Conservation (phyloP, 1,284 basidiomycete genomes). For the Heliocybe sulcata region DNA sequence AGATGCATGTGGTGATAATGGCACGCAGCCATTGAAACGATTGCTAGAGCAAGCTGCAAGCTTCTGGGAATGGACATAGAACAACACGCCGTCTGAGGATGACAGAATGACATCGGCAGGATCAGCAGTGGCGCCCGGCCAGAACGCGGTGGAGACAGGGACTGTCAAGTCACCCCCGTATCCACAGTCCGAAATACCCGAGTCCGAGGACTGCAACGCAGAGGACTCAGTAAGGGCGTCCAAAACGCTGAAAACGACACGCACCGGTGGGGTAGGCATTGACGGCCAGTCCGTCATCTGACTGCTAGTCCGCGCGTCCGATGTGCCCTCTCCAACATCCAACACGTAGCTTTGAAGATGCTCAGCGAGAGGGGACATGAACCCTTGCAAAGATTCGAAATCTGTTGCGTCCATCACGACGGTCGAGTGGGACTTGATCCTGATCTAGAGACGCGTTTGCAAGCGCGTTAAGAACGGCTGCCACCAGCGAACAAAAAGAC, state of each 20-base stretch:
- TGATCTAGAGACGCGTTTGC: too few relatives aligned
- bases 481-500: too few relatives aligned
- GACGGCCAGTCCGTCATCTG: not conserved
- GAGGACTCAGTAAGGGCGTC: not conserved
- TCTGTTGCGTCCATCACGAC: too few relatives aligned
- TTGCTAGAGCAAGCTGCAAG: slow-evolving; percentile 48
- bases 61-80: slow-evolving; percentile 50
- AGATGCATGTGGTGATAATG: slow-evolving; percentile 6
- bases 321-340: not conserved
- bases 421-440: too few relatives aligned
- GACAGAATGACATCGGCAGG: slow-evolving; percentile 10
- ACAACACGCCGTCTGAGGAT: slow-evolving; percentile 9
- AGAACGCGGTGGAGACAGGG: slow-evolving; percentile 1
- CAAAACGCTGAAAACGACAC: not conserved
- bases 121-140: not conserved
- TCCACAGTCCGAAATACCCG: not conserved
- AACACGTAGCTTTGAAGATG: not conserved
- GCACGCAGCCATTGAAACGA: slow-evolving; percentile 41
- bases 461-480: too few relatives aligned
- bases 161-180: not conserved
- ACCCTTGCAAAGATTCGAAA: not conserved
- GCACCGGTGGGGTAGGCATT: not conserved
- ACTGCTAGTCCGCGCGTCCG: not conserved
- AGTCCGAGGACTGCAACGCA: not conserved
- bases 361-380: not conserved